phyloP scores from a whole-genome alignment of 768 basidiomycete species.

The Cubamyces sp. region DNA sequence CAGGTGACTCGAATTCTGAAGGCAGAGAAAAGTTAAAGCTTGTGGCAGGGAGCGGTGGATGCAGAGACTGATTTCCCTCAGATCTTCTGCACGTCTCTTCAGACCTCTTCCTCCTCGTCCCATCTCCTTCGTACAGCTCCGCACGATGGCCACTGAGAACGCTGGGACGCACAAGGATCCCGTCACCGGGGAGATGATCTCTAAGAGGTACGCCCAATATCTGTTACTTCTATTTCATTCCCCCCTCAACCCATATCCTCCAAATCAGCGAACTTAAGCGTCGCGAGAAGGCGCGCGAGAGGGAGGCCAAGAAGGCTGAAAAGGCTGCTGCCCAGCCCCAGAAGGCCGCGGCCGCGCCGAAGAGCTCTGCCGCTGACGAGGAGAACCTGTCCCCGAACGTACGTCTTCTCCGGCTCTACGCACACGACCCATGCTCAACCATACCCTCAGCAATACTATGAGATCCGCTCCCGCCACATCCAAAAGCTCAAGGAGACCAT shows the following conservation, averaged over 20 bases:
- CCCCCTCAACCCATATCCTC: constrained; percentile 35
- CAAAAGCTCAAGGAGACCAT: constrained; percentile 82
- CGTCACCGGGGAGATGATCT: constrained; percentile 94
- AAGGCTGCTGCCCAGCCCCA: constrained; percentile 63
- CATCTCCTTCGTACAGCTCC: background rate
- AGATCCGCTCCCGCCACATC: constrained; percentile 88
- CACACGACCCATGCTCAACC: background rate
- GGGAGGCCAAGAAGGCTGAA: constrained; percentile 73
- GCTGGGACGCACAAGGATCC: constrained; percentile 66
- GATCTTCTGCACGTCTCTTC: constrained; percentile 20
- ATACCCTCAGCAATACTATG: constrained; percentile 87
- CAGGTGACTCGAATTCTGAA: constrained; percentile 16
- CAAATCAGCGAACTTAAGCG: constrained; percentile 86
- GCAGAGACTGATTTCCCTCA: constrained; percentile 34
- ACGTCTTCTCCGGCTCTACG: constrained; percentile 37
- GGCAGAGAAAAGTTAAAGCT: constrained; percentile 10
- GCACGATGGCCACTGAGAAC: constrained; percentile 45
- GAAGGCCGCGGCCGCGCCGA: constrained; percentile 37
- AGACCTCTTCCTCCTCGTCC: constrained; percentile 13
- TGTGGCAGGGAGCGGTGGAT: constrained; percentile 29
- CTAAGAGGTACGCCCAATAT: constrained; percentile 76
- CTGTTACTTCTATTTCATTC: constrained; percentile 18
- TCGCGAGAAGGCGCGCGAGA: constrained; percentile 80
- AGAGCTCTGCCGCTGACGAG: constrained; percentile 54
- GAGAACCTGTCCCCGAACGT: constrained; percentile 93